Evolutionary conservation across 176 grass and related monocot species (phyloP), one percentile per base, ranked within the genome.

Genomic region (Lolium multiflorum): DNA sequence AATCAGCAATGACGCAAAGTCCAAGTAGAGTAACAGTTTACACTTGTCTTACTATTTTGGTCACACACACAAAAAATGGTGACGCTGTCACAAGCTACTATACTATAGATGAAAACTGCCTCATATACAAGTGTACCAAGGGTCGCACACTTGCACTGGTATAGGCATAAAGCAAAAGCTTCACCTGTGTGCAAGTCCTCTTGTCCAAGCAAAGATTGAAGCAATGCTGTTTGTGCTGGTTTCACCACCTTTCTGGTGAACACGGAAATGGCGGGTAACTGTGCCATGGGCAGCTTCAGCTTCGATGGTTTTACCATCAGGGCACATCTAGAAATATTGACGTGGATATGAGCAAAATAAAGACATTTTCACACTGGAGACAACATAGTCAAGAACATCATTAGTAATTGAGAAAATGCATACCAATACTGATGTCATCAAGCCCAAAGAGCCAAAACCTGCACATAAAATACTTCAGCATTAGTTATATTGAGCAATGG

Each of bases 401-500:
- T 52, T 38, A 50, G 49, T 63, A 81, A 91, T 11, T 57, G 22
- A 72, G 25, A 24, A 78, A 62, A 21, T 46, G 76, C 89, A 76
- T 94, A 98, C 96, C 96, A 98, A 84, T 61, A 98, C 93, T 73
- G 96, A 98, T 63, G 96, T 96, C 96, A 98, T 98, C 86, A 98
- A 82, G 66, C 96, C 96, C 86, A 98, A 83, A 13, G 96, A 98
- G 31, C 96, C 96, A 90, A 98, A 98, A 81, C 96, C 96, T 98
- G 88, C 86, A 92, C 24, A 56, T 28, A 22, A 46, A 81, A 52
- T 55, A 70, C 14, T 88, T 81, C 22, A 50, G 24, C 31, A 50
- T n/a, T 56, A 41, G 37, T 81, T 31, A 76, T 18, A 76, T 64
- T 81, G 74, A 24, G 6, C 5, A 76, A 74, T 12, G 47, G 20